Conservation (phyloP, 140 eudicot species). For the Senecio squalidus region DNA sequence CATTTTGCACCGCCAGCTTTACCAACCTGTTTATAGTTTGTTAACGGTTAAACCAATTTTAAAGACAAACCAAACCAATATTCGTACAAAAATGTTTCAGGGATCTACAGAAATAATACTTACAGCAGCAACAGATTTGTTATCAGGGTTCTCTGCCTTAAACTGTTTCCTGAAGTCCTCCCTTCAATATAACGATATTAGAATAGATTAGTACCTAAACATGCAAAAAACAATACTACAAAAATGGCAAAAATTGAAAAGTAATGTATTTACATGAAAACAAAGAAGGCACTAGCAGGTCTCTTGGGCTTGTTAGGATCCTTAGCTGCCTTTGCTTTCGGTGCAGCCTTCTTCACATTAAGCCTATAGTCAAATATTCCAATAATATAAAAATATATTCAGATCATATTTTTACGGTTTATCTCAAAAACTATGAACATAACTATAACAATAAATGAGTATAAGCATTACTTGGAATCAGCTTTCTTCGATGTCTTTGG, state of each 20-base stretch:
- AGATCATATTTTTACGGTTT: too few relatives aligned
- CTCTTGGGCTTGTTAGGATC: slow-evolving; percentile 98
- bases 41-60: not conserved
- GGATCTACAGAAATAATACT: slow-evolving; percentile 6
- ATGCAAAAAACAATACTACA: not conserved
- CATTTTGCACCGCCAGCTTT: slow-evolving; percentile 81
- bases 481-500: too few relatives aligned
- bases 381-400: too few relatives aligned
- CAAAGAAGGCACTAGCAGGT: slow-evolving; percentile 87
- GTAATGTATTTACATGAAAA: slow-evolving; percentile 49
- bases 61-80: not conserved
- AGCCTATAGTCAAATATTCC: slow-evolving; percentile 35
- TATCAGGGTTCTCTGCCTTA: slow-evolving; percentile 56
- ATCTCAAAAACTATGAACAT: too few relatives aligned
- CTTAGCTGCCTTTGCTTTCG: slow-evolving; percentile 54
- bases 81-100: too few relatives aligned
- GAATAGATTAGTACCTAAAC: not conserved
- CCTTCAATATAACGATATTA: slow-evolving; percentile 12
- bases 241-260: not conserved
- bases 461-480: too few relatives aligned
- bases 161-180: slow-evolving; percentile 58
- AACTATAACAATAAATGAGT: too few relatives aligned
- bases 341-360: slow-evolving; percentile 56
- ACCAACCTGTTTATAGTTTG: slow-evolving; percentile 39
- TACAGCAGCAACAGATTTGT: slow-evolving; percentile 73